Percentiles rank a stretch among this genome's conserved stretches.
Evolutionary conservation across 805 yeast species (phyloP).

Genomic region (Candida multigemmis): DNA sequence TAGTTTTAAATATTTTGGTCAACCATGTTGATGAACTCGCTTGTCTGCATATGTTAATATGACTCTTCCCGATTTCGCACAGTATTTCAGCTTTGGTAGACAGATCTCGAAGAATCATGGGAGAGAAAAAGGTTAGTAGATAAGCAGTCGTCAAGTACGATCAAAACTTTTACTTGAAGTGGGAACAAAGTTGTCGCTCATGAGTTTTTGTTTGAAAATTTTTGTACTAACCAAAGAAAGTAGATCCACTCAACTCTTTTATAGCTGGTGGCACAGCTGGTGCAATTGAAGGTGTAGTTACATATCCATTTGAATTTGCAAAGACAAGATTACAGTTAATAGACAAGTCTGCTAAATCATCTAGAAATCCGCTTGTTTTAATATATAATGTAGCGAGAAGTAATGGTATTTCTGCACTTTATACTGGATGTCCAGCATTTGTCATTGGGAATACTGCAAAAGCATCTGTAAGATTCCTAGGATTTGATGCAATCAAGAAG

Average conservation of each 20-base stretch:
- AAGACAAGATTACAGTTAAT: constrained; percentile 85
- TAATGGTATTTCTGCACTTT: constrained; percentile 73
- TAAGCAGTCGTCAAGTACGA: too few relatives aligned
- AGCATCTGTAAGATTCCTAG: constrained; percentile 91
- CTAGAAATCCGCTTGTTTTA: constrained; percentile 78
- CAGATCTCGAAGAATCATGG: too few relatives aligned
- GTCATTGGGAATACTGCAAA: constrained; percentile 94
- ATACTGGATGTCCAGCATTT: constrained; percentile 95
- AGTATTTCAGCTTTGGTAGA: too few relatives aligned
- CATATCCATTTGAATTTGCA: constrained; percentile 96
- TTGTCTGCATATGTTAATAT: too few relatives aligned
- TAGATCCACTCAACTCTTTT: constrained; percentile 74
- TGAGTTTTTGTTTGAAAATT: too few relatives aligned
- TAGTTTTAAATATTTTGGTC: too few relatives aligned
- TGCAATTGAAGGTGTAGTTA: constrained; percentile 84
- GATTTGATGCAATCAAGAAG: constrained; percentile 81
- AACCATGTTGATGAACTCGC: too few relatives aligned
- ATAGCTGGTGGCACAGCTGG: constrained; percentile 97
- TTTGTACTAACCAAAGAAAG: constrained; percentile 18
- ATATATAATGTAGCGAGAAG: constrained; percentile 65
- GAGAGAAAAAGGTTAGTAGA: too few relatives aligned
- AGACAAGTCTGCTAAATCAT: constrained; percentile 51
- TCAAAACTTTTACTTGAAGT: too few relatives aligned
- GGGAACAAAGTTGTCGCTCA: too few relatives aligned
- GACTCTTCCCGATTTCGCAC: too few relatives aligned